Evolutionary conservation across 208 protist genomes (phyloP).

Genomic region (Crithidia bombi): DNA sequence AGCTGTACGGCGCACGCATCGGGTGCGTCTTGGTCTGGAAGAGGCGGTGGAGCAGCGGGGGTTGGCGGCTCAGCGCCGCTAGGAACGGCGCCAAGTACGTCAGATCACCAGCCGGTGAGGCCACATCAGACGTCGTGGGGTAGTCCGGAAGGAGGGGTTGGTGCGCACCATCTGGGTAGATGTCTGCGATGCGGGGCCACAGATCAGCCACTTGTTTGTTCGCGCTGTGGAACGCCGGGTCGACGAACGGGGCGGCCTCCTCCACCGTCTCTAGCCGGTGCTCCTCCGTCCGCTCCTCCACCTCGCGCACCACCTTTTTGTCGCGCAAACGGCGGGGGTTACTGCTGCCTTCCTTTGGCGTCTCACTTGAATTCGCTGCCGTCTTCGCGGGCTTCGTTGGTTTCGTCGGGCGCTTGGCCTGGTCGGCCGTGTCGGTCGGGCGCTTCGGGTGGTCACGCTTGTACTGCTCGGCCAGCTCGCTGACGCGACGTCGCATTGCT

Average conservation of each 20-base stretch:
- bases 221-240: constrained; percentile 77
- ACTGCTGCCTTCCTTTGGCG: neutral
- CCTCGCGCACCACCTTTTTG: constrained; percentile 17
- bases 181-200: constrained; percentile 76
- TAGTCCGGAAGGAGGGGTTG: constrained; percentile 61
- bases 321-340: constrained; percentile 12
- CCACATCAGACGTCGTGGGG: constrained; percentile 55
- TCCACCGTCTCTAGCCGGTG: constrained; percentile 25
- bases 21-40: constrained; percentile 70
- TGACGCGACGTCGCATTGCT: constrained; percentile 23
- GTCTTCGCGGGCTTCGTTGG: constrained; percentile 15
- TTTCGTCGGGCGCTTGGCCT: no score
- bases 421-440: neutral
- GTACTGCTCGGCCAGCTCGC: constrained; percentile 27
- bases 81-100: constrained; percentile 83
- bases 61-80: constrained; percentile 64
- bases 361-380: neutral
- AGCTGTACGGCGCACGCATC: constrained; percentile 68
- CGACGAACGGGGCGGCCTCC: constrained; percentile 20
- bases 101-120: constrained; percentile 52
- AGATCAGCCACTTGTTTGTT: constrained; percentile 70
- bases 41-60: constrained; percentile 62
- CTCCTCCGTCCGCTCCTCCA: constrained; percentile 30
- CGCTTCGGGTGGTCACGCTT: constrained; percentile 11
- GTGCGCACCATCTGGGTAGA: constrained; percentile 77